These are phyloP conservation scores for Phytopythium chamaehyphon DNA, from an alignment of 352 stramenopile species.

Conservation along the genomic window DNA sequence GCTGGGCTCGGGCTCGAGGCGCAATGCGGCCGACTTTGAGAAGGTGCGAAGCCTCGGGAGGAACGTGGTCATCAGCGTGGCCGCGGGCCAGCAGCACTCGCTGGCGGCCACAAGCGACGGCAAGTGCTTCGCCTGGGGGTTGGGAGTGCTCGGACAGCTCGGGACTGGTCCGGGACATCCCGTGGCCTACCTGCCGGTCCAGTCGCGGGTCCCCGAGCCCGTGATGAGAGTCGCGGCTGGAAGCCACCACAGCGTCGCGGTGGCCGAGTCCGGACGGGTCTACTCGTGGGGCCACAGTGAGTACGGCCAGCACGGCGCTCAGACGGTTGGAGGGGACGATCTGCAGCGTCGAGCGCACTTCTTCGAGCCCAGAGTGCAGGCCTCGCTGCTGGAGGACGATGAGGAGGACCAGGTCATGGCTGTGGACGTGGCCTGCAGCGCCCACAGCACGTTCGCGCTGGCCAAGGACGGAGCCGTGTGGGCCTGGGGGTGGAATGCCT, in stretches of 20 bases:
- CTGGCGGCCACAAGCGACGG: conserved; percentile 36
- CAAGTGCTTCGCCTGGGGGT: conserved; percentile 70
- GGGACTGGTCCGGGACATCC: conserved; percentile 42
- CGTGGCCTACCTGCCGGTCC: conserved; percentile 58
- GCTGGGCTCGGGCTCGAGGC: conserved; percentile 55
- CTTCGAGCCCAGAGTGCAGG: conserved; percentile 59
- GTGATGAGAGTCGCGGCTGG: conserved; percentile 57
- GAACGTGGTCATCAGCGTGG: conserved; percentile 56
- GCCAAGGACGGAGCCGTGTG: conserved; percentile 51
- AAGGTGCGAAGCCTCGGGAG: conserved; percentile 40
- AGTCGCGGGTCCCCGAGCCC: conserved; percentile 46
- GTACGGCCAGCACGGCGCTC: conserved; percentile 73
- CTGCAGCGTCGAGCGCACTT: conserved; percentile 74
- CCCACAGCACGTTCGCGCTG: conserved; percentile 72
- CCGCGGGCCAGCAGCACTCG: conserved; percentile 77
- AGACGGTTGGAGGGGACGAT: conserved; percentile 35
- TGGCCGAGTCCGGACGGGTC: conserved; percentile 47
- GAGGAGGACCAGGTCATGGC: conserved; percentile 17
- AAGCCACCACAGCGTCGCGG: conserved; percentile 73
- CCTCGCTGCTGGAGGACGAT: conserved; percentile 38
- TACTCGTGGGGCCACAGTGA: conserved; percentile 81
- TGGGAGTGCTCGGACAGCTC: conserved; percentile 69
- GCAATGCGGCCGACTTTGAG: conserved; percentile 62
- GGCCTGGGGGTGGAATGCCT: conserved; percentile 88
- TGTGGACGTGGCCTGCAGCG: conserved; percentile 47